Evolutionary conservation across 495 filamentous ascomycete species (phyloP).

Genomic region (Trichoderma asperelloides): DNA sequence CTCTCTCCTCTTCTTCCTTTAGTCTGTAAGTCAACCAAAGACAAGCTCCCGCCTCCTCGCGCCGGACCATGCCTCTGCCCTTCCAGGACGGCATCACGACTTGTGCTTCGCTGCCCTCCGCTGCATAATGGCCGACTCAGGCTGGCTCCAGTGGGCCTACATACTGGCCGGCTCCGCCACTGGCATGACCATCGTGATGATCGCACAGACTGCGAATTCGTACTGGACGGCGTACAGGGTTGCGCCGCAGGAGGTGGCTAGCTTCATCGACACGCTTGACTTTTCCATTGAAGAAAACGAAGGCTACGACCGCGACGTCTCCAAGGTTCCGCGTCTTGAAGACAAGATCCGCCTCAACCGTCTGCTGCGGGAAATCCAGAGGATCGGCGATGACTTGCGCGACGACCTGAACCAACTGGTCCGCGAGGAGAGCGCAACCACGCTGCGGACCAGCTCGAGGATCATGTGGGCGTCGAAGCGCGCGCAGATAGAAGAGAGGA

Average conservation of each 20-base stretch:
- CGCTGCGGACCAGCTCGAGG: conserved; percentile 30
- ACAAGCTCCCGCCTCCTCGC: neutral
- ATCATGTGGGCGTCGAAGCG: conserved; percentile 41
- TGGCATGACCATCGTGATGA: conserved; percentile 33
- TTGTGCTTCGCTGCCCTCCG: conserved; percentile 3
- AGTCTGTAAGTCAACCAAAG: neutral
- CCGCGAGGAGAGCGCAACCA: conserved; percentile 34
- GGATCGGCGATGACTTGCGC: conserved; percentile 43
- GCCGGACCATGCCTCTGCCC: neutral
- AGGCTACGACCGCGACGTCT: conserved; percentile 45
- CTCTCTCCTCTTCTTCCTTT: neutral
- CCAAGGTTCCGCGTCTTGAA: conserved; percentile 39
- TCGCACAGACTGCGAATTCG: conserved; percentile 30
- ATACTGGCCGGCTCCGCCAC: conserved; percentile 40
- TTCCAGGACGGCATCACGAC: conserved; percentile 5
- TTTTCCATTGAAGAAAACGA: conserved; percentile 42
- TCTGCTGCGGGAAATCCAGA: conserved; percentile 46
- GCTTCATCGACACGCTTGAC: conserved; percentile 42
- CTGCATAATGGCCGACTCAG: conserved; percentile 9
- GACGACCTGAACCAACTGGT: conserved; percentile 40
- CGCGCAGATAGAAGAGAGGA: conserved; percentile 36
- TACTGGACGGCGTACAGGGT: conserved; percentile 38
- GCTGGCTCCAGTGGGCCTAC: conserved; percentile 34
- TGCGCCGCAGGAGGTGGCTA: conserved; percentile 39
- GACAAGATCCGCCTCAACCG: conserved; percentile 42